phyloP scores from a whole-genome alignment of 176 grass and related monocot species.

The Eleusine indica region DNA sequence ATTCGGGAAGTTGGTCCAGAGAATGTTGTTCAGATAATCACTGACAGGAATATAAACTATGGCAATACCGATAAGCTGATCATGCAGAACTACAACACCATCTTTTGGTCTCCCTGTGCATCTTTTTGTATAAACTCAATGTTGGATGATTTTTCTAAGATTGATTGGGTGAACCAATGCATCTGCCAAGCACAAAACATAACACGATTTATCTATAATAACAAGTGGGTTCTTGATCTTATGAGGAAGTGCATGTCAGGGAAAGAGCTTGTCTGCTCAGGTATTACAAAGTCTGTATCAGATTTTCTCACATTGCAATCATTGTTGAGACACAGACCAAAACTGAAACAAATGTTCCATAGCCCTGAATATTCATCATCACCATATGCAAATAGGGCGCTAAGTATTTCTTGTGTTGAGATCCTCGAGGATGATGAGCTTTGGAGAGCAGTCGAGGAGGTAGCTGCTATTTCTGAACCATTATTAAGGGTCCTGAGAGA shows the following conservation, averaged over 20 bases:
- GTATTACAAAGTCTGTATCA: slow-evolving; percentile 77
- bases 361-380: slow-evolving; percentile 76
- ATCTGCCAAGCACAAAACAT: slow-evolving; percentile 82
- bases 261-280: slow-evolving; percentile 84
- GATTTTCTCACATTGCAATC: slow-evolving; percentile 88
- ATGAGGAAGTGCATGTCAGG: slow-evolving; percentile 61
- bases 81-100: slow-evolving; percentile 82
- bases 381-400: slow-evolving; percentile 67
- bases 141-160: slow-evolving; percentile 87
- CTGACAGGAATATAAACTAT: slow-evolving; percentile 75
- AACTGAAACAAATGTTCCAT: slow-evolving; percentile 93
- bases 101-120: slow-evolving; percentile 94
- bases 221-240: slow-evolving; percentile 74
- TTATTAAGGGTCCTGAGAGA: slow-evolving; percentile 89
- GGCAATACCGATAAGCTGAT: slow-evolving; percentile 68
- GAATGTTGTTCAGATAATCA: slow-evolving; percentile 92
- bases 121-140: slow-evolving; percentile 85
- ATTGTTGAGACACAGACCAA: slow-evolving; percentile 68
- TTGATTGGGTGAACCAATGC: slow-evolving; percentile 90
- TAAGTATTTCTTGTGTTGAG: slow-evolving; percentile 61
- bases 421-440: slow-evolving; percentile 76
- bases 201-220: slow-evolving; percentile 90
- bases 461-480: slow-evolving; percentile 88
- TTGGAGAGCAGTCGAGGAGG: slow-evolving; percentile 88
- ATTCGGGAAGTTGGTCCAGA: slow-evolving; percentile 89